A percentile compares a stretch with the other conserved stretches of the same genome.
Conservation (phyloP, 1,284 basidiomycete genomes). For the Wolfiporia cocos region DNA sequence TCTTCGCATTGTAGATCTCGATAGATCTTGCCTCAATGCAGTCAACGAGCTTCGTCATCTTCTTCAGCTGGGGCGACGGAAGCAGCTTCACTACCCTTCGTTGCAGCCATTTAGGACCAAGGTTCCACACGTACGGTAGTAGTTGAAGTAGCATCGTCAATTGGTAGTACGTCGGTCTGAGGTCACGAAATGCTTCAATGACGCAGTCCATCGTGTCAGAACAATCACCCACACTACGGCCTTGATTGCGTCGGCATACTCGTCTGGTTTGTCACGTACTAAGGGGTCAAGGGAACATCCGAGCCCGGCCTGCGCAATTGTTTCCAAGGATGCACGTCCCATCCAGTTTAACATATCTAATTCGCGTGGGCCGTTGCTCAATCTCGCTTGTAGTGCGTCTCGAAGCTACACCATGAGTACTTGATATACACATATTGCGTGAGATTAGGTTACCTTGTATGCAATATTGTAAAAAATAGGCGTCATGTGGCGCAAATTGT, state of each 20-base stretch:
- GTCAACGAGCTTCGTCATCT: constrained; percentile 31
- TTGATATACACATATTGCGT: constrained; percentile 2
- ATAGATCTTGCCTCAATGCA: constrained; percentile 29
- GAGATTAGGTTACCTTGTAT: background rate
- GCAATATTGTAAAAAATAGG: constrained; percentile 18
- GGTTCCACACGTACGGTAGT: constrained; percentile 27
- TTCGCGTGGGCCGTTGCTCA: constrained; percentile 14
- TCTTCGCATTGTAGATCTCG: constrained; percentile 36
- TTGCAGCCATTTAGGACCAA: too few relatives aligned
- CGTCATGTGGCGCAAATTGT: constrained; percentile 18
- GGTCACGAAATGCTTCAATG: too few relatives aligned
- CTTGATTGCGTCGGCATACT: too few relatives aligned
- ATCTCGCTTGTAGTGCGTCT: constrained; percentile 12
- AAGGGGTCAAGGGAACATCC: constrained; percentile 31
- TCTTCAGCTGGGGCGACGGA: too few relatives aligned
- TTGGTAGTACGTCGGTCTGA: constrained; percentile 7
- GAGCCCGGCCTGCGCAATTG: constrained; percentile 30
- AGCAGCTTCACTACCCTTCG: too few relatives aligned
- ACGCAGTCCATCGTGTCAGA: constrained; percentile 23
- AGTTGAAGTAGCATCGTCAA: constrained; percentile 20
- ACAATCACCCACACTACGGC: constrained; percentile 18
- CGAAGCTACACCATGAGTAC: constrained; percentile 11
- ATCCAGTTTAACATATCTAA: constrained; percentile 28
- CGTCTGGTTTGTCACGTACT: too few relatives aligned
- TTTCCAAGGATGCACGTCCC: constrained; percentile 28